Conservation (phyloP, 495 filamentous ascomycete genomes). For the Tuber magnatum region DNA sequence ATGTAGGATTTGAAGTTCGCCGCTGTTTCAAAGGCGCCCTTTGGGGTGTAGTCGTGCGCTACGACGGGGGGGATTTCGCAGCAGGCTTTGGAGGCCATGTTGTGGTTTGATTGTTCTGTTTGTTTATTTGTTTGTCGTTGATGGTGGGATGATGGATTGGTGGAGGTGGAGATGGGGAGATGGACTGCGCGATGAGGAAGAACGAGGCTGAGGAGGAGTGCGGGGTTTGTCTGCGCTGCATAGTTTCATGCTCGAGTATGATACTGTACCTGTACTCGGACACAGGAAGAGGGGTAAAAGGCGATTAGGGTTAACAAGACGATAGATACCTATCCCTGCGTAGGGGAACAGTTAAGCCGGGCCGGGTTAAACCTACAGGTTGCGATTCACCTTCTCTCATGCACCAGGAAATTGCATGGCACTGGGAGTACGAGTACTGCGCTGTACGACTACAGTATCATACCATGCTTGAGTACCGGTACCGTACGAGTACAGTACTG, state of each 20-base stretch:
- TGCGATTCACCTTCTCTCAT: background rate
- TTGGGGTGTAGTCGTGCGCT: constrained; percentile 53
- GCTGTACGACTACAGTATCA: background rate
- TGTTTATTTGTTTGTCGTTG: background rate
- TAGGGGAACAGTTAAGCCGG: background rate
- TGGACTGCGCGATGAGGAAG: background rate
- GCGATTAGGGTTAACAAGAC: background rate
- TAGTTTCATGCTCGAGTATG: background rate
- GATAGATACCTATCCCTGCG: background rate
- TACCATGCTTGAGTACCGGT: too few relatives aligned
- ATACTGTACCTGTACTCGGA: too few relatives aligned
- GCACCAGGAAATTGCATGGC: background rate
- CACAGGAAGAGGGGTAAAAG: background rate
- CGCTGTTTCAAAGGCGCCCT: constrained; percentile 58
- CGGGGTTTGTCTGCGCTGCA: background rate
- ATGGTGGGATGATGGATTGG: background rate
- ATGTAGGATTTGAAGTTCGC: constrained; percentile 64
- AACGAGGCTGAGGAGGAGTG: background rate
- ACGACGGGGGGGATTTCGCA: constrained; percentile 66
- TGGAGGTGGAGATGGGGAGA: background rate
- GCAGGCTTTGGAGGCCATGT: constrained; percentile 54
- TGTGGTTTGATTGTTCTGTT: constrained; percentile 10
- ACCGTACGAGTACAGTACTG: too few relatives aligned
- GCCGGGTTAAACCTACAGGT: background rate
- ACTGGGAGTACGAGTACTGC: background rate